Evolutionary conservation across 768 basidiomycete species (phyloP), one percentile per base, ranked within the genome.

Genomic region (Panellus pusillus): DNA sequence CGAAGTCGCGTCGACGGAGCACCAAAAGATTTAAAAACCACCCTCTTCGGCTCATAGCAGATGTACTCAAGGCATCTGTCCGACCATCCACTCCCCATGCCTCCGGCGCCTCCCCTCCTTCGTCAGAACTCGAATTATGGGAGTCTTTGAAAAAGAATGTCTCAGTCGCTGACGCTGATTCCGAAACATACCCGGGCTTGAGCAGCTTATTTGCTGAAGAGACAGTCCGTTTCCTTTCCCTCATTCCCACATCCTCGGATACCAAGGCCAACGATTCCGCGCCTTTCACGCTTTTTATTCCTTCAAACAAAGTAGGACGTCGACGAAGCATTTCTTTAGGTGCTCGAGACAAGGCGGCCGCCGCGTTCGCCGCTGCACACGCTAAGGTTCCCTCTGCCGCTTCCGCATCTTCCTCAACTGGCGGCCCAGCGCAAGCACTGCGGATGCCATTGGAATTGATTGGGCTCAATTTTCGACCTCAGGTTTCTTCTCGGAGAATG

Each of bases 381-480:
- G 50, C 60, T 18, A 72, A 71, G 50, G 61, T 67, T 39, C 62
- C 69, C 4, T 66, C 71, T 9, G 67, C 69, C 28, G 66, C 69
- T 9, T 55, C 66, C 3, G 65, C 74, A 12, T 58, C 66, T 9
- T 67, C 69, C 3, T 13, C 44, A 13, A 61, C 69, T 4, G 53
- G 69, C 17, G 67, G 71, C 27, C 68, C 44, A 61, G 70, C 57
- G 40, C 61, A 3, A 47, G 17, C 11, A 43, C 52, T n/a, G 40
- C 40, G 18, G 55, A 56, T 19, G 37, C 52, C 37, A 58, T 72
- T 43, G 65, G 69, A 45, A 62, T 74, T 43, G 86, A 89, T 60
- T 91, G 89, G 89, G 65, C 75, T 6, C 79, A 84, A 36, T 91
- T 91, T 67, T 83, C 87, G 0, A 69, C 78, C 1, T 71, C 79